phyloP scores from a whole-genome alignment of 148 eudicot genomes.

The Simmondsia chinensis region DNA sequence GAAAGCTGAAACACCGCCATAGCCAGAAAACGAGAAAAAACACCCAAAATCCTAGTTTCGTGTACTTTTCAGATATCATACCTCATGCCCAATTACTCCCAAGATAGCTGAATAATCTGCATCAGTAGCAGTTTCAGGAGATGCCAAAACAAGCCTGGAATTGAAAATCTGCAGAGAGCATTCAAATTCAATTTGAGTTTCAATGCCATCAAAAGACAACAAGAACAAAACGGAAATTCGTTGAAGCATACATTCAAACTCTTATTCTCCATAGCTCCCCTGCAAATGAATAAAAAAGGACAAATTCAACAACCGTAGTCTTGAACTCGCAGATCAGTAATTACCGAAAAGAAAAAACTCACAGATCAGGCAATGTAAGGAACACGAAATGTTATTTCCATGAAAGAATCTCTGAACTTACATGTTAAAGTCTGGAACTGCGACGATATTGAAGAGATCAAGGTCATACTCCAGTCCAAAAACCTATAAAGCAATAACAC shows the following conservation, averaged over 20 bases:
- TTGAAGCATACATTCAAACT: constrained; percentile 70
- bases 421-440: constrained; percentile 99
- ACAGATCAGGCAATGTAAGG: too few relatives aligned
- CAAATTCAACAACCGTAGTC: background rate
- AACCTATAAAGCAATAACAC: constrained; percentile 37
- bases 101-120: constrained; percentile 92
- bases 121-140: constrained; percentile 98
- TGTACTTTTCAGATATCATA: constrained; percentile 8
- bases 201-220: constrained; percentile 6
- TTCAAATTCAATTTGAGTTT: background rate
- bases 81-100: constrained; percentile 99
- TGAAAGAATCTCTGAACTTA: constrained; percentile 19
- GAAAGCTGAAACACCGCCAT: background rate
- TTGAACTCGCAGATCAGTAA: background rate
- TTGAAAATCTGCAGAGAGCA: constrained; percentile 62
- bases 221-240: constrained; percentile 5
- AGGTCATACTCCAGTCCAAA: constrained; percentile 96
- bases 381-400: background rate
- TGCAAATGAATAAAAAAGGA: constrained; percentile 24
- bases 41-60: background rate
- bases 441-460: constrained; percentile 91
- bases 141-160: constrained; percentile 97
- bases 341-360: background rate
- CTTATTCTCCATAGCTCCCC: constrained; percentile 99
- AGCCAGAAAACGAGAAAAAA: background rate